Evolutionary conservation across 139 green algal genomes (phyloP), one percentile per base, ranked within the genome.

Genomic region (Pleodorina starrii): DNA sequence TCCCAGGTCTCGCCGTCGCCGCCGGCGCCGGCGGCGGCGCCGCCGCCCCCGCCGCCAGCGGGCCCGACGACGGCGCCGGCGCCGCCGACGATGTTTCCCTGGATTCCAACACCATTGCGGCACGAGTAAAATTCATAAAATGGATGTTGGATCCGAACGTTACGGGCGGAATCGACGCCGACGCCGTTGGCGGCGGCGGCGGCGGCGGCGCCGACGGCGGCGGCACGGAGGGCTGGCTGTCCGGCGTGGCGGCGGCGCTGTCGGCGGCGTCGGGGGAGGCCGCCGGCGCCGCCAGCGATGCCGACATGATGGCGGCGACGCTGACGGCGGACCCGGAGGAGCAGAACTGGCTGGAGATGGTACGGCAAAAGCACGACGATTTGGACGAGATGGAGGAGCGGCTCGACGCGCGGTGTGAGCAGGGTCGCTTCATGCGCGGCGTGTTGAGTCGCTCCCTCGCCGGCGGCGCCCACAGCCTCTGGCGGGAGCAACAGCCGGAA

Each of bases 301-400:
- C 68, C 40, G 82, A 29, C 4, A 73, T 75, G 2, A 85, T 93
- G 42, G 38, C 89, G 82, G 54, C 75, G 17, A 79, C 69, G 43
- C 76, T 93, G 68, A 93, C 91, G 35, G 35, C 36, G 10, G 91
- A 93, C 60, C 91, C 91, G 1, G 91, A 93, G 69, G 91, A 93
- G 77, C 19, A 42, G 5, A 12, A 27, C 35, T 92, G 87, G 85
- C 73, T 93, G 23, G 50, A 71, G 5, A 79, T 77, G 80, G 57
- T 87, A 17, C 19, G 32, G 14, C n/a, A n/a, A n/a, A 76, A 76
- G n/a, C 25, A 76, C 35, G 68, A 76, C 68, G 9, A 46, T 25
- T 46, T 76, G 68, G 68, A 66, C 12, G 44, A 82, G 43, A 11
- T 2, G 25, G 59, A 77, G 27, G 81, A 77, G 42, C 43, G 27